Evolutionary conservation across 2,329 filamentous ascomycete species (phyloP).

Genomic region (Alternaria conjuncta): DNA sequence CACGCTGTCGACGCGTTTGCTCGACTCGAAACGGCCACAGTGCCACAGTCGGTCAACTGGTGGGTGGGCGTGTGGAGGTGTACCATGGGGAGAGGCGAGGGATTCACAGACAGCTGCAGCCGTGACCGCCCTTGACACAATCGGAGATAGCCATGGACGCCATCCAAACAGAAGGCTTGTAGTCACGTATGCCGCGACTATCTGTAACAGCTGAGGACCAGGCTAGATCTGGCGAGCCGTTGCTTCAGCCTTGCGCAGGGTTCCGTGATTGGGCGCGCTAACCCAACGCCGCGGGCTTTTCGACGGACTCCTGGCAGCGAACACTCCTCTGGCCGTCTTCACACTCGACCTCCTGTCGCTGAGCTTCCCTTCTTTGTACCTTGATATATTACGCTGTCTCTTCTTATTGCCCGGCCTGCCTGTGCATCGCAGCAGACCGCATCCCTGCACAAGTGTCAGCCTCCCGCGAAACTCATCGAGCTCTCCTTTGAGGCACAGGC

Average conservation of each 20-base stretch:
- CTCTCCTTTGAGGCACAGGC: constrained; percentile 38
- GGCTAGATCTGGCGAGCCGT: constrained; percentile 18
- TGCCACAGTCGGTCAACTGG: constrained; percentile 7
- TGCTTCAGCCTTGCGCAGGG: constrained; percentile 28
- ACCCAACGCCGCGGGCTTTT: constrained; percentile 13
- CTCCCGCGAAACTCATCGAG: constrained; percentile 17
- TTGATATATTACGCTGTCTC: constrained; percentile 29
- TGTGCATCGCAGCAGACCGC: constrained; percentile 13
- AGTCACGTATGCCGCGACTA: not conserved
- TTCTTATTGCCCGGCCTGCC: constrained; percentile 24
- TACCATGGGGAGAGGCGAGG: not conserved
- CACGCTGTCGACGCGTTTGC: constrained; percentile 1
- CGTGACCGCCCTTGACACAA: not conserved
- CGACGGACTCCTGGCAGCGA: constrained; percentile 14
- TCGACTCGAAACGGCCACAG: constrained; percentile 17
- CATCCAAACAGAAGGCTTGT: not conserved
- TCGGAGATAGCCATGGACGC: not conserved
- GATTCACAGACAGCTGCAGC: not conserved
- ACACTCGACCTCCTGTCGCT: constrained; percentile 1
- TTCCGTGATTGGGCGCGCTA: constrained; percentile 23
- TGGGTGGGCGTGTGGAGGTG: constrained; percentile 5
- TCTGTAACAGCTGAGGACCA: constrained; percentile 12
- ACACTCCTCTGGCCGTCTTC: constrained; percentile 12
- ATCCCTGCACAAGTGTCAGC: constrained; percentile 22
- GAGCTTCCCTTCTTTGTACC: constrained; percentile 31